Evolutionary conservation across 441 rosid species (phyloP).

Genomic region (Gossypium trilobum): DNA sequence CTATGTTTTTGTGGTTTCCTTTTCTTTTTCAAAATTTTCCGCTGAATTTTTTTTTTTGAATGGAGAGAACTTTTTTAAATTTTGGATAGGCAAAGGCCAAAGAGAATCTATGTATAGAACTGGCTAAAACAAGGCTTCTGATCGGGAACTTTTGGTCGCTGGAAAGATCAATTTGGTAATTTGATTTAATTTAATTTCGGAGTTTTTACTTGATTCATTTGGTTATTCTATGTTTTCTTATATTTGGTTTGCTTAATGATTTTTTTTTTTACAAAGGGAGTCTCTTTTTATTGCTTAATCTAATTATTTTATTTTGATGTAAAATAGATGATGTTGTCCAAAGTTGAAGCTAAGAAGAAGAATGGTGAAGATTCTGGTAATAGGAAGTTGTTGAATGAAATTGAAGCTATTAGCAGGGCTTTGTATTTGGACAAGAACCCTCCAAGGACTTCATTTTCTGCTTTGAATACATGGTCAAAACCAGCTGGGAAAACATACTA

Average conservation of each 20-base stretch:
- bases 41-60: not conserved
- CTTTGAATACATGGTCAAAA: conserved; percentile 28
- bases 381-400: conserved; percentile 52
- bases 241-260: not conserved
- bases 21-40: not conserved
- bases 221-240: not conserved
- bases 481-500: conserved; percentile 34
- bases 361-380: conserved; percentile 40
- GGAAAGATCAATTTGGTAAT: conserved; percentile 3
- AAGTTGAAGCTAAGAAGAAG: conserved; percentile 42
- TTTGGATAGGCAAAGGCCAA: not conserved
- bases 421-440: conserved; percentile 48
- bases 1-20: not conserved
- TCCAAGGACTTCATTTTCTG: conserved; percentile 27
- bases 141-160: not conserved
- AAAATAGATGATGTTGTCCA: conserved; percentile 42
- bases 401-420: conserved; percentile 74
- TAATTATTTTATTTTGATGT: not conserved
- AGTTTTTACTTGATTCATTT: not conserved
- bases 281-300: not conserved
- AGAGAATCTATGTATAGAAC: conserved; percentile 6
- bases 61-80: not conserved
- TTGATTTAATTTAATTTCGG: conserved; percentile 2
- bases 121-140: not conserved
- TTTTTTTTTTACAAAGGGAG: not conserved